phyloP scores from a whole-genome alignment of 176 grass and related monocot genomes.

The Zoysia pacifica region DNA sequence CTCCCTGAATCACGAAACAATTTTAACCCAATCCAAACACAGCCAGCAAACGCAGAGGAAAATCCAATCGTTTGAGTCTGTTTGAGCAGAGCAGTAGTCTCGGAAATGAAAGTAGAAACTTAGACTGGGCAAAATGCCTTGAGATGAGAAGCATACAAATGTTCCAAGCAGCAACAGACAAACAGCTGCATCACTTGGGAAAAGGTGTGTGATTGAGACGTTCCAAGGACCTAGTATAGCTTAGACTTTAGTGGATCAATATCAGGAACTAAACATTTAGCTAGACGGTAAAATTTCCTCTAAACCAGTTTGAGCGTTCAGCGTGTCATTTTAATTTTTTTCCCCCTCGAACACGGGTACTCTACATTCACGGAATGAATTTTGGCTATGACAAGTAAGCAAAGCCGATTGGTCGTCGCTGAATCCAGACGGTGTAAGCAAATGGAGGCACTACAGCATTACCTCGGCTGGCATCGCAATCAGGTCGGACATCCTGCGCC shows the following conservation, averaged over 20 bases:
- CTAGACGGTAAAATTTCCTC: neutral
- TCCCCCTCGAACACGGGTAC: too few relatives aligned
- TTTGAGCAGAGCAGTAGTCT: conserved; percentile 30
- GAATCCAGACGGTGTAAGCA: neutral
- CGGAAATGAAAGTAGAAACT: conserved; percentile 47
- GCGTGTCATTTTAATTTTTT: neutral
- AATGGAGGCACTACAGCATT: conserved; percentile 3
- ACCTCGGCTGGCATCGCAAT: conserved; percentile 66
- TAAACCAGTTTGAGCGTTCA: neutral
- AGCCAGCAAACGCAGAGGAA: conserved; percentile 26
- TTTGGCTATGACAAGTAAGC: neutral
- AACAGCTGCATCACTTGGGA: conserved; percentile 26
- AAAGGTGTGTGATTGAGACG: conserved; percentile 52
- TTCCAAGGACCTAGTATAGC: conserved; percentile 22
- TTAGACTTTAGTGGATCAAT: conserved; percentile 10
- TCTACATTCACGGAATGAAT: neutral
- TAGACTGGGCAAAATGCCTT: conserved; percentile 30
- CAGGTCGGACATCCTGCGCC: conserved; percentile 79
- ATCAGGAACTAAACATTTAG: neutral
- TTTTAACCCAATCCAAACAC: conserved; percentile 37
- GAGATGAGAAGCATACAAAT: conserved; percentile 37
- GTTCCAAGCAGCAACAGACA: conserved; percentile 45
- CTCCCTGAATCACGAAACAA: conserved; percentile 43
- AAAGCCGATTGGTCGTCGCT: neutral
- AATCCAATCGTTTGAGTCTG: conserved; percentile 34